These are phyloP conservation scores for Prunus kanzakura DNA, from an alignment of 306 rosid genomes.

Conservation along the genomic window DNA sequence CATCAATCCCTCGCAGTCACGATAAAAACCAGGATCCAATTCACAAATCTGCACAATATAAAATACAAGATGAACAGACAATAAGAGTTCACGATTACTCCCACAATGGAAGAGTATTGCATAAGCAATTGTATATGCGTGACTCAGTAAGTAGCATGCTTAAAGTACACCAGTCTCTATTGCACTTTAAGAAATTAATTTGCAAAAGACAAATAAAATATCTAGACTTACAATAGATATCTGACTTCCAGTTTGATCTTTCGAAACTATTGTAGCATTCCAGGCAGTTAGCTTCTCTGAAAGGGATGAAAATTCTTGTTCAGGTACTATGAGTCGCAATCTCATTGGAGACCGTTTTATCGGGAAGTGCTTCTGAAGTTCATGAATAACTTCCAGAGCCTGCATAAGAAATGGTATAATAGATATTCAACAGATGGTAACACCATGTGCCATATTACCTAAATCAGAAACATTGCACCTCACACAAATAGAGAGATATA, in stretches of 20 bases:
- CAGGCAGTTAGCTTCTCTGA: constrained; percentile 63
- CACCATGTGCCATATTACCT: neutral
- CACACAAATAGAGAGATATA: neutral
- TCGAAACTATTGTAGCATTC: constrained; percentile 61
- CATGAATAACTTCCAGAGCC: constrained; percentile 96
- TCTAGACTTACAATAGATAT: constrained; percentile 51
- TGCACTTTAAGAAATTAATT: neutral
- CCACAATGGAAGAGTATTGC: neutral
- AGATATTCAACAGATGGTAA: too few relatives aligned
- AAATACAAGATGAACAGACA: neutral
- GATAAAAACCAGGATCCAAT: constrained; percentile 80
- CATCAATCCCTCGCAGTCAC: constrained; percentile 73
- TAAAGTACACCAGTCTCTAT: neutral
- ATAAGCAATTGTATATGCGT: neutral
- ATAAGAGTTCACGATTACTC: neutral
- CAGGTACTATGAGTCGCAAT: constrained; percentile 54
- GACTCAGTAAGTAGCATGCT: neutral
- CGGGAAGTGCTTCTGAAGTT: constrained; percentile 89
- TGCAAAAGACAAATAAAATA: neutral
- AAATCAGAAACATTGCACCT: neutral
- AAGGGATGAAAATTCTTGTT: constrained; percentile 47
- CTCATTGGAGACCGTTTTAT: constrained; percentile 86
- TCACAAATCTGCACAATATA: constrained; percentile 52
- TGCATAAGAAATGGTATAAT: constrained; percentile 31
- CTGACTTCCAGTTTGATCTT: constrained; percentile 68